Evolutionary conservation across 768 basidiomycete species (phyloP).

Genomic region (Omphalotus guepiniiformis): DNA sequence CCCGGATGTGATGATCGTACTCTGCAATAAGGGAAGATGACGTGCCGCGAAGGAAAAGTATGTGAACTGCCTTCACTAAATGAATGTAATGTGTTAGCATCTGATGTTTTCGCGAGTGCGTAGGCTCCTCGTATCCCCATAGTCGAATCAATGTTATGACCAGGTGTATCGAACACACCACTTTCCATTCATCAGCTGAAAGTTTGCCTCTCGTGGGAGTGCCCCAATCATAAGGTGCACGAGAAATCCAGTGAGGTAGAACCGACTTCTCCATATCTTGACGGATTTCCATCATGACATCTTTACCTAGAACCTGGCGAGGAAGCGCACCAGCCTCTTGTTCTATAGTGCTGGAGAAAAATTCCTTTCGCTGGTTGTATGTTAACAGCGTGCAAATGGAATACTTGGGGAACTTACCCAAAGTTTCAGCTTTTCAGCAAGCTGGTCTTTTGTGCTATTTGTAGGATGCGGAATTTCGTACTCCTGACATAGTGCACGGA

Average conservation of each 20-base stretch:
- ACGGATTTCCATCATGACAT: conserved; percentile 11
- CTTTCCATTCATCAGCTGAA: conserved; percentile 31
- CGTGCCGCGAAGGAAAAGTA: conserved; percentile 17
- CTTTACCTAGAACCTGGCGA: conserved; percentile 8
- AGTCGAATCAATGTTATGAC: conserved; percentile 30
- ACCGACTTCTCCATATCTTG: conserved; percentile 19
- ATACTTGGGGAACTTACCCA: neutral
- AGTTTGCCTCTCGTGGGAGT: conserved; percentile 24
- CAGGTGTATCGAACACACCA: conserved; percentile 26
- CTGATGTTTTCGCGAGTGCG: conserved; percentile 12
- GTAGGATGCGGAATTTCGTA: neutral
- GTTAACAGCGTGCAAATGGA: neutral
- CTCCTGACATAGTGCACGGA: neutral
- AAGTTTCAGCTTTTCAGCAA: neutral
- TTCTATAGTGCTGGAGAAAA: neutral
- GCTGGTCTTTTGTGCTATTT: neutral
- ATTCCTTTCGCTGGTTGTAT: neutral
- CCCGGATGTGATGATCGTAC: conserved; percentile 17
- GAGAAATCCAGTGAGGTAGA: conserved; percentile 21
- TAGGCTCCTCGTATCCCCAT: conserved; percentile 19
- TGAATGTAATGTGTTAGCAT: conserved; percentile 26
- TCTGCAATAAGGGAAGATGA: conserved; percentile 15
- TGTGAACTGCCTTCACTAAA: conserved; percentile 21
- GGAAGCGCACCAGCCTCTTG: neutral
- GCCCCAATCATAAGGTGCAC: conserved; percentile 19